These are phyloP conservation scores for Leishmania turanica DNA, from an alignment of 208 protist species.

Conservation along the genomic window DNA sequence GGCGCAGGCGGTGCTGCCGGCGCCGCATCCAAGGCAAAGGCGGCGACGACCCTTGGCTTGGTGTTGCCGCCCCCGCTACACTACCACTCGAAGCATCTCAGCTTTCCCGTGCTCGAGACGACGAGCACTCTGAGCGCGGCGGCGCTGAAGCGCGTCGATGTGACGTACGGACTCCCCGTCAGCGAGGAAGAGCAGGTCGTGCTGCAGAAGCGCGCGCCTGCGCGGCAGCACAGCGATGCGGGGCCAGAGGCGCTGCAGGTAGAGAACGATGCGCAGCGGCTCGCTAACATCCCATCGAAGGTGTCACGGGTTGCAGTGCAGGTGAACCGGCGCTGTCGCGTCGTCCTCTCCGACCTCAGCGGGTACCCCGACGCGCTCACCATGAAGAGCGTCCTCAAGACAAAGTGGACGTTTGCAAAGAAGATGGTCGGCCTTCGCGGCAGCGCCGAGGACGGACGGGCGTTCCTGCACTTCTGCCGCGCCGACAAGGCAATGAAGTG, in stretches of 20 bases:
- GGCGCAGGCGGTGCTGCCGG: neutral
- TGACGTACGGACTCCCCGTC: conserved; percentile 82
- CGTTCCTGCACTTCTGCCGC: conserved; percentile 72
- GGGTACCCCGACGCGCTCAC: conserved; percentile 66
- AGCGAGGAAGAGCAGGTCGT: conserved; percentile 75
- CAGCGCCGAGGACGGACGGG: conserved; percentile 54
- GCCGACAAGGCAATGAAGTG: conserved; percentile 80
- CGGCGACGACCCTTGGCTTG: conserved; percentile 46
- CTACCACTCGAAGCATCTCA: conserved; percentile 65
- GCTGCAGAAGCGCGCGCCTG: conserved; percentile 64
- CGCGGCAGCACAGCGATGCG: conserved; percentile 54
- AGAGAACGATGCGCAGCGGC: conserved; percentile 84
- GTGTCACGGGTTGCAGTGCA: conserved; percentile 33
- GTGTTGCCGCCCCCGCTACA: conserved; percentile 69
- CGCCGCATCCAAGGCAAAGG: neutral
- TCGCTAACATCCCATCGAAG: conserved; percentile 87
- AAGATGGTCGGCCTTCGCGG: conserved; percentile 78
- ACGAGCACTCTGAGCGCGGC: conserved; percentile 48
- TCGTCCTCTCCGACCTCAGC: conserved; percentile 75
- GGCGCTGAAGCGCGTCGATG: conserved; percentile 46
- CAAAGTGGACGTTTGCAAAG: conserved; percentile 72
- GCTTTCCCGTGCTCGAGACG: conserved; percentile 75
- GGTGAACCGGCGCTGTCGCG: conserved; percentile 46
- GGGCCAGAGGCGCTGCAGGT: conserved; percentile 60
- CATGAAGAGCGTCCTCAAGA: conserved; percentile 65